Evolutionary conservation across 2,329 filamentous ascomycete genomes (phyloP), one percentile per base, ranked within the genome.

Genomic region (Colletotrichum phormii): DNA sequence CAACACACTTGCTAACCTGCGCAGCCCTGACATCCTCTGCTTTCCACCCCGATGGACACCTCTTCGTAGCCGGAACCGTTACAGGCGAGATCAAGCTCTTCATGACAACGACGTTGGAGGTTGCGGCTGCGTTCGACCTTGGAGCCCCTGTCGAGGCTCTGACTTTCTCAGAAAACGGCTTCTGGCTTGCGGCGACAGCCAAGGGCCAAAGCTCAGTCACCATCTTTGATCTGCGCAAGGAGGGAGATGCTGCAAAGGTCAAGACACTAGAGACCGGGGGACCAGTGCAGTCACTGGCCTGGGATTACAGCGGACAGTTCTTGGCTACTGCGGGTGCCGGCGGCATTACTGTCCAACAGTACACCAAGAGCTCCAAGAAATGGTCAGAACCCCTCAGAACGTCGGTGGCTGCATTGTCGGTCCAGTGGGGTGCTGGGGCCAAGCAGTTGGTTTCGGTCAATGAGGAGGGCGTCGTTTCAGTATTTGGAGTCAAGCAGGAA

Each of bases 271-370:
- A 98, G 75, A 92, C 93, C 58, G 96, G 95, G 68, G 92, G 91
- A 74, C 87, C 90, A n/a, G 90, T 98, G 60, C 89, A 93, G 74
- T 91, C 89, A 53, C 87, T 98, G 75, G 88, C 89, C 61, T 99
- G 95, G 95, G 97, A 99, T 80, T 98, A 97, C 85, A 97, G 94
- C 7, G 96, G 95, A 55, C 96, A 98, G 83, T 99, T 94, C 85
- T 87, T 99, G 65, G 94, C 95, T 31, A 93, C 93, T 13, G 94
- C 91, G 4, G 96, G 96, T 7, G 88, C 92, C 4, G 91, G 92
- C 57, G 95, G 95, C 33, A 86, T 98, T 59, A 94, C 93, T 5
- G 94, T 99, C 53, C 94, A 97, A 82, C 93, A 97, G 79, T 99
- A 97, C 83, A 89, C 90, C 75, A 99, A 98, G 88, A 87, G 91